Percentiles rank a stretch among this genome's conserved stretches.
phyloP scores from a whole-genome alignment of 2,329 filamentous ascomycete genomes.

The Massarina eburnea region DNA sequence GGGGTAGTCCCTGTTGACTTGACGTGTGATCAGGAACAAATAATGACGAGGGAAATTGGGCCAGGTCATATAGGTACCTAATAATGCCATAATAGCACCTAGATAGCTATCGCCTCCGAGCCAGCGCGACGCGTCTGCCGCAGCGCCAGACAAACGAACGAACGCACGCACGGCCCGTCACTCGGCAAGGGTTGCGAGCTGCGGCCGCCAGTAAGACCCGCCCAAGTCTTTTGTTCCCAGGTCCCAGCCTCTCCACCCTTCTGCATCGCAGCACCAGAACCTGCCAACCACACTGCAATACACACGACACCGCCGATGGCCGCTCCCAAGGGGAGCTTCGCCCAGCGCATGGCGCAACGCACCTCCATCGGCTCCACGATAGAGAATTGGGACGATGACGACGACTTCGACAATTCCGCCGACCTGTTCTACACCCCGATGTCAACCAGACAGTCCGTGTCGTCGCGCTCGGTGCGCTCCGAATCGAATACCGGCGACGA shows the following conservation, averaged over 20 bases:
- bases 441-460: conserved; percentile 71
- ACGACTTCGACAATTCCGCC: conserved; percentile 55
- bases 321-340: conserved; percentile 41
- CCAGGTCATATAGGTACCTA: too few species aligned
- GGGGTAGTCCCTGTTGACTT: conserved; percentile 17
- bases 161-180: background rate
- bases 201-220: background rate
- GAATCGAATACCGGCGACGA: conserved; percentile 77
- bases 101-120: too few species aligned
- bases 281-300: conserved; percentile 10
- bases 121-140: too few species aligned
- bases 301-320: conserved; percentile 24
- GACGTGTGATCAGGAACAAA: conserved; percentile 1
- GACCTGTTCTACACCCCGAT: conserved; percentile 73
- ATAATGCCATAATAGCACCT: too few species aligned
- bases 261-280: conserved; percentile 14
- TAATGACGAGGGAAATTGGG: conserved; percentile 14
- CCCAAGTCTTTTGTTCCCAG: background rate
- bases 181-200: background rate
- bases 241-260: conserved; percentile 12
- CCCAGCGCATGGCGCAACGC: conserved; percentile 41
- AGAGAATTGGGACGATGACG: conserved; percentile 66
- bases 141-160: too few species aligned
- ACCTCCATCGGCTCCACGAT: conserved; percentile 62
- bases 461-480: conserved; percentile 81